Conservation (phyloP, 1,284 basidiomycete species). For the Tilletia caries region DNA sequence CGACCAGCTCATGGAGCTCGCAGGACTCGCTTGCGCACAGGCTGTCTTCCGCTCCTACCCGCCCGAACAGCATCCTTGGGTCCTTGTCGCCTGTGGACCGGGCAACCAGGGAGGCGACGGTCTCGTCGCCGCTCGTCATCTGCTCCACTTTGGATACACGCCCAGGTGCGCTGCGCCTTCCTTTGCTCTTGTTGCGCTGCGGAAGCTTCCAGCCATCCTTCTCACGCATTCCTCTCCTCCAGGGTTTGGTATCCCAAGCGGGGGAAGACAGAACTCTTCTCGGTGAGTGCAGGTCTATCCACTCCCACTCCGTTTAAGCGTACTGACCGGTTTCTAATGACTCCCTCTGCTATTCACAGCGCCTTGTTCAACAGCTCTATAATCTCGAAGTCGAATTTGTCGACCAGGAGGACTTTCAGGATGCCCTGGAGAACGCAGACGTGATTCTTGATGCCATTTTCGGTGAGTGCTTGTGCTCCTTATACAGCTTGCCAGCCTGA, state of each 20-base stretch:
- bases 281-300: slow-evolving; percentile 14
- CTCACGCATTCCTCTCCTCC: no score
- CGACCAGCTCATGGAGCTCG: slow-evolving; percentile 88
- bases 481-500: not conserved
- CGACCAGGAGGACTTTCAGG: slow-evolving; percentile 58
- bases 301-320: no score
- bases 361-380: slow-evolving; percentile 77
- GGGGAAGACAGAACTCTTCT: slow-evolving; percentile 44
- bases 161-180: no score
- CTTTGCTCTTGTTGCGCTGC: no score
- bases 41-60: slow-evolving; percentile 74
- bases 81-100: slow-evolving; percentile 91
- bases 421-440: slow-evolving; percentile 66
- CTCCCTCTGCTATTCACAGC: no score
- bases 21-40: slow-evolving; percentile 93
- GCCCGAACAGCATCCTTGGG: slow-evolving; percentile 65
- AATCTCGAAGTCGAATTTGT: slow-evolving; percentile 72
- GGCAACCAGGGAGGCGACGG: slow-evolving; percentile 87
- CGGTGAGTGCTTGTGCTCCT: slow-evolving; percentile 55
- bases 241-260: slow-evolving; percentile 48
- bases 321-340: not conserved
- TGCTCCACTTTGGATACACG: slow-evolving; percentile 56
- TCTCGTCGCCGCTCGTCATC: slow-evolving; percentile 88
- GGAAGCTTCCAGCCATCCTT: no score
- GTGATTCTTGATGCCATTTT: slow-evolving; percentile 93